A percentile compares a stretch with the other conserved stretches of the same genome.
phyloP scores from a whole-genome alignment of 805 yeast species.

The Ogataea pignaliae region DNA sequence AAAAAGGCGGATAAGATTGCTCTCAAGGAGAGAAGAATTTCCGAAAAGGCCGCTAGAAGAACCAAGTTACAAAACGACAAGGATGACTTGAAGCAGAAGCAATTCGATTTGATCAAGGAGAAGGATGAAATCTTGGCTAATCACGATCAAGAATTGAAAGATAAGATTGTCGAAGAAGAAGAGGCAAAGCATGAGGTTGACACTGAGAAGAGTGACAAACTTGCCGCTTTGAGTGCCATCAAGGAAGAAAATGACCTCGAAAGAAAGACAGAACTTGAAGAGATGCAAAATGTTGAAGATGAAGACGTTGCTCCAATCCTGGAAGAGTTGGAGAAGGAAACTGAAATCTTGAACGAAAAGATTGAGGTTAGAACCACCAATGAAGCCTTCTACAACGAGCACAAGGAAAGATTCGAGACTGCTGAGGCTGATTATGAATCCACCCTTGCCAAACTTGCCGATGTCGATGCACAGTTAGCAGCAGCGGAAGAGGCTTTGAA shows the following conservation, averaged over 20 bases:
- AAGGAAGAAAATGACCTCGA: conserved; percentile 41
- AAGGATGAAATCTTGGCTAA: conserved; percentile 37
- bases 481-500: conserved; percentile 37
- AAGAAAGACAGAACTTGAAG: conserved; percentile 42
- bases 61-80: conserved; percentile 45
- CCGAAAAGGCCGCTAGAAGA: conserved; percentile 35
- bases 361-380: conserved; percentile 45
- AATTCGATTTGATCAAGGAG: conserved; percentile 37
- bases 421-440: conserved; percentile 38
- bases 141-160: conserved; percentile 39
- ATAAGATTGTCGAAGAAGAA: conserved; percentile 36
- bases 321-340: conserved; percentile 48
- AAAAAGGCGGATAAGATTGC: conserved; percentile 35
- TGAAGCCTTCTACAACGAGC: conserved; percentile 41
- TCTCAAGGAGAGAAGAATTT: conserved; percentile 30
- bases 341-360: conserved; percentile 44
- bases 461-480: conserved; percentile 38
- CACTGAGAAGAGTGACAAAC: conserved; percentile 38
- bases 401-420: conserved; percentile 40
- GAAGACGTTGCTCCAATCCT: conserved; percentile 50
- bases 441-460: conserved; percentile 40
- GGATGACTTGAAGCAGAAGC: conserved; percentile 42
- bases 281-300: conserved; percentile 48
- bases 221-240: conserved; percentile 38
- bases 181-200: conserved; percentile 38